phyloP scores from a whole-genome alignment of 2,329 filamentous ascomycete species.

The Fonsecaea pugnacius region DNA sequence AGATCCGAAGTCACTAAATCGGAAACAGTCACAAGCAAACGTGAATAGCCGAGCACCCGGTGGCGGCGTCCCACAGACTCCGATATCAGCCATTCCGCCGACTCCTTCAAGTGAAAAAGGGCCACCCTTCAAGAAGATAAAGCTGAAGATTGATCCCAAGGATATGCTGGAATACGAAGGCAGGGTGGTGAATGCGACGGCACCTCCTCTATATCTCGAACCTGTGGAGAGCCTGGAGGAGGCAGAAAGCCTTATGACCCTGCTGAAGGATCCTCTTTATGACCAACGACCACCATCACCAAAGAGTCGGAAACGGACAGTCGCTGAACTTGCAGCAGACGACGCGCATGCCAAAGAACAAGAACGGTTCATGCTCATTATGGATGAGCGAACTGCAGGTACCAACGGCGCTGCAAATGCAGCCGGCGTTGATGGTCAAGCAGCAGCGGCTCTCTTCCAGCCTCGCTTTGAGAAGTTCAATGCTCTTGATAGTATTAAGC shows the following conservation, averaged over 20 bases:
- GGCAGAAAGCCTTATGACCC: slow-evolving; percentile 71
- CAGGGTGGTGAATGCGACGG: slow-evolving; percentile 73
- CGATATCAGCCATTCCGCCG: slow-evolving; percentile 62
- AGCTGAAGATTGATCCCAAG: slow-evolving; percentile 76
- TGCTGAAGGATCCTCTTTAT: slow-evolving; percentile 76
- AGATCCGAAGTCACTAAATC: slow-evolving; percentile 55
- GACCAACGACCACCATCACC: slow-evolving; percentile 76
- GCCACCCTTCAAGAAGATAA: slow-evolving; percentile 67
- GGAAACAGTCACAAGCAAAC: slow-evolving; percentile 52
- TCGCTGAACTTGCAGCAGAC: slow-evolving; percentile 92
- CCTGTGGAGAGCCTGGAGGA: slow-evolving; percentile 72
- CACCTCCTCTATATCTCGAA: slow-evolving; percentile 75
- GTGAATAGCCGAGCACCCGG: slow-evolving; percentile 48
- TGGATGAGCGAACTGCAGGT: slow-evolving; percentile 77
- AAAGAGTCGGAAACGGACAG: slow-evolving; percentile 88
- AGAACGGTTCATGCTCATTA: slow-evolving; percentile 88
- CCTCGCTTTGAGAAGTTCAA: slow-evolving; percentile 90
- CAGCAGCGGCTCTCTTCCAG: slow-evolving; percentile 75
- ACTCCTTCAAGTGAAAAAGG: slow-evolving; percentile 63
- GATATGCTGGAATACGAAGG: slow-evolving; percentile 77
- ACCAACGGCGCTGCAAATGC: slow-evolving; percentile 60
- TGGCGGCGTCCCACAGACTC: slow-evolving; percentile 66
- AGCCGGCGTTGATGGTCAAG: slow-evolving; percentile 73
- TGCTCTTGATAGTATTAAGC: slow-evolving; percentile 81
- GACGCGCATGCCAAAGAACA: slow-evolving; percentile 87